phyloP scores from a whole-genome alignment of 257 asterid genomes.

The Solanum etuberosum region DNA sequence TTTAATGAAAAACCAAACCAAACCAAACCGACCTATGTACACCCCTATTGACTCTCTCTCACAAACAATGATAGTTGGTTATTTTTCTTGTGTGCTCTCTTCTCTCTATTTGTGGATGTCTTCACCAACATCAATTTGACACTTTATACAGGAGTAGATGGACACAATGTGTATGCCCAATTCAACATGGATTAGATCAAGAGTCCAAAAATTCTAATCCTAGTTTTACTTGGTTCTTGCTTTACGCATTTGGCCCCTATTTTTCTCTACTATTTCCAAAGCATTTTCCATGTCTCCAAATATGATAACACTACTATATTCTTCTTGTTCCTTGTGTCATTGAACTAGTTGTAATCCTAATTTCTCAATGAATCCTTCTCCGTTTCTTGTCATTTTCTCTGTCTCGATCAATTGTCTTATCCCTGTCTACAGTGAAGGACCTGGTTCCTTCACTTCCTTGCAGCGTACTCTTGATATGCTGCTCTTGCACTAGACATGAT shows the following conservation, averaged over 20 bases:
- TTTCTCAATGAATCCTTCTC: neutral
- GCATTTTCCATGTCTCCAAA: neutral
- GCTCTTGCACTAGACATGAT: neutral
- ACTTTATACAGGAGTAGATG: no score
- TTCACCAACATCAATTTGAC: no score
- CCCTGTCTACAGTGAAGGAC: neutral
- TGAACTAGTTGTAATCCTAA: no score
- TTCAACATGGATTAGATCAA: neutral
- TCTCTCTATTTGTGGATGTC: no score
- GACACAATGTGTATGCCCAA: neutral
- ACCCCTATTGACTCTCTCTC: no score
- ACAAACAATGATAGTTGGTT: neutral
- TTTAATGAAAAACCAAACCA: no score
- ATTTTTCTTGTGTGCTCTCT: no score
- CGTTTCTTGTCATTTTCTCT: neutral
- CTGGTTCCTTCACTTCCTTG: neutral
- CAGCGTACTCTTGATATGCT: neutral
- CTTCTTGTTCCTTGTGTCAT: neutral
- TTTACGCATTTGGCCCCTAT: neutral
- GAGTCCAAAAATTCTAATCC: no score
- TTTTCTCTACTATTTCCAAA: neutral
- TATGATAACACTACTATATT: no score
- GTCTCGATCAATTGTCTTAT: neutral
- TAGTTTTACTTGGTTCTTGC: neutral
- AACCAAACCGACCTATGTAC: no score